These are phyloP conservation scores for Russula brevipes DNA, from an alignment of 768 basidiomycete species.

Conservation along the genomic window DNA sequence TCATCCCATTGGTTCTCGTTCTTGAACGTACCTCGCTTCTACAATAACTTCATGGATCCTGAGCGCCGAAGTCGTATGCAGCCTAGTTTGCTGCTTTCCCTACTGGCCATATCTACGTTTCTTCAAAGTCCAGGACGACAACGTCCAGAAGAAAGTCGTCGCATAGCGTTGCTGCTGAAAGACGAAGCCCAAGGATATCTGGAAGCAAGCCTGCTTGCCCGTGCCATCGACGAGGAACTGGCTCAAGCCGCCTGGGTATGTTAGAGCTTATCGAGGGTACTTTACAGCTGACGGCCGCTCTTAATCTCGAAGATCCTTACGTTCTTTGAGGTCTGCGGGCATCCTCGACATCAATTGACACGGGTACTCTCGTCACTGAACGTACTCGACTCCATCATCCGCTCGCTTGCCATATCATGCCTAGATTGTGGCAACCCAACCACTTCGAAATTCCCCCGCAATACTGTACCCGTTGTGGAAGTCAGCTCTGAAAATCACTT, in stretches of 20 bases:
- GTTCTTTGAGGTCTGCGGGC: slow-evolving; percentile 66
- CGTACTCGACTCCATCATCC: slow-evolving; percentile 65
- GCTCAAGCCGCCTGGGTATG: slow-evolving; percentile 74
- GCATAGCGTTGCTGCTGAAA: slow-evolving; percentile 53
- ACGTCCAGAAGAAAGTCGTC: slow-evolving; percentile 45
- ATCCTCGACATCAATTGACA: slow-evolving; percentile 52
- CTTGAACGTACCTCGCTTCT: slow-evolving; percentile 66
- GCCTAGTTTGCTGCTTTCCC: slow-evolving; percentile 58
- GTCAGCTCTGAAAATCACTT: slow-evolving; percentile 2
- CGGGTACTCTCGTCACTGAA: slow-evolving; percentile 54
- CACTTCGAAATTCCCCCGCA: slow-evolving; percentile 17
- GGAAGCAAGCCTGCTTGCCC: slow-evolving; percentile 64
- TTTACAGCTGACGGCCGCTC: slow-evolving; percentile 5
- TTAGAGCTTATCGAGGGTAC: neutral
- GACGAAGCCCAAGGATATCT: slow-evolving; percentile 66
- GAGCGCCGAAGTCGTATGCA: slow-evolving; percentile 51
- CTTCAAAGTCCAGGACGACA: slow-evolving; percentile 65
- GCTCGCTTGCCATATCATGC: slow-evolving; percentile 50
- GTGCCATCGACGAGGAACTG: slow-evolving; percentile 68
- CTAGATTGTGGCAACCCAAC: slow-evolving; percentile 51
- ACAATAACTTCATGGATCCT: slow-evolving; percentile 54
- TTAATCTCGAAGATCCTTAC: slow-evolving; percentile 50
- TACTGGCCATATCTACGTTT: slow-evolving; percentile 61
- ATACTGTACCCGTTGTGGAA: slow-evolving; percentile 10
- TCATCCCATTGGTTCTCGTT: slow-evolving; percentile 73